phyloP scores from a whole-genome alignment of 176 grass and related monocot species.

The Carex littledalei region DNA sequence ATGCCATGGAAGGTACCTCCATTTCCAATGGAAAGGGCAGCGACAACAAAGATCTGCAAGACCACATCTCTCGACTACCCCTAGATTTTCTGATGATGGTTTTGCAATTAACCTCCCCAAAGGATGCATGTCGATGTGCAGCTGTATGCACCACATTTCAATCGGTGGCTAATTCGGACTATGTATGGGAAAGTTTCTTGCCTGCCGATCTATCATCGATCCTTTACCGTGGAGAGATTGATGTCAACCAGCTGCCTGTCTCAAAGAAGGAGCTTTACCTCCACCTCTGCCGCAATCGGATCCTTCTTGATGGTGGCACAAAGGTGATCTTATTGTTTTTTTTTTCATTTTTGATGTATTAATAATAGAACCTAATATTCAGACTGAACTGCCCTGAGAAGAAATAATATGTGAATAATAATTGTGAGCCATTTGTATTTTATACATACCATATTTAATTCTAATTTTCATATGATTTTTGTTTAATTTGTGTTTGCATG shows the following conservation, averaged over 20 bases:
- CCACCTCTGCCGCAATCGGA: conserved; percentile 8
- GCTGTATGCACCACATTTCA: conserved; percentile 20
- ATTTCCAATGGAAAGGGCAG: not conserved
- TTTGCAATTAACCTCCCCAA: not conserved
- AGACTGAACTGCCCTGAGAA: too few relatives aligned
- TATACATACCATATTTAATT: too few relatives aligned
- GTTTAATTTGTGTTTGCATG: too few relatives aligned
- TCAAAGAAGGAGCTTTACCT: conserved; percentile 23
- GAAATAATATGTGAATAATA: too few relatives aligned
- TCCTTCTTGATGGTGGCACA: conserved; percentile 17
- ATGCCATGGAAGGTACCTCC: not conserved
- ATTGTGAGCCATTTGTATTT: too few relatives aligned
- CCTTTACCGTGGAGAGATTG: not conserved
- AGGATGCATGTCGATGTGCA: conserved; percentile 16
- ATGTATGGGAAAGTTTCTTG: conserved; percentile 16
- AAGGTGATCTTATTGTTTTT: not conserved
- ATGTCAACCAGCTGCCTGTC: not conserved
- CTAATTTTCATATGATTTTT: too few relatives aligned
- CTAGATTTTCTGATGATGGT: not conserved
- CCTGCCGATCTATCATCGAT: conserved; percentile 2
- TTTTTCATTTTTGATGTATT: too few relatives aligned
- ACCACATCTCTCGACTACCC: not conserved
- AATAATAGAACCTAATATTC: too few relatives aligned
- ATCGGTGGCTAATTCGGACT: not conserved
- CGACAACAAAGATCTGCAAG: not conserved